Evolutionary conservation across 148 eudicot species (phyloP).

Genomic region (Limonium bicolor): DNA sequence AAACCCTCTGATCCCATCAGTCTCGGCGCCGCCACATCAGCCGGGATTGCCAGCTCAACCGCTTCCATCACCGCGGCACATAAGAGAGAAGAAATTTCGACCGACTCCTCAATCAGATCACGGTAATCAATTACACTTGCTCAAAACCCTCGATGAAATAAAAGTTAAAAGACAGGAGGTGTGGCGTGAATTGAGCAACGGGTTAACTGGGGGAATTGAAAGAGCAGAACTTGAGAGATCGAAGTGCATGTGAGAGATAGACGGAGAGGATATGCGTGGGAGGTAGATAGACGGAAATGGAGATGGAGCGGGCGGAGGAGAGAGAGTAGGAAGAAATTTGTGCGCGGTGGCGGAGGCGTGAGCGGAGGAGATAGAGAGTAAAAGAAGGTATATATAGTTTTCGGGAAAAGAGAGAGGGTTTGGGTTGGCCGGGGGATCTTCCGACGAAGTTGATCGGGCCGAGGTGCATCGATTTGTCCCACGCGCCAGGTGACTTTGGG

Average conservation of each 20-base stretch:
- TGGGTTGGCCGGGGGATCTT: slow-evolving; percentile 24
- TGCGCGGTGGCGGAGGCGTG: slow-evolving; percentile 29
- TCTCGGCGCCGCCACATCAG: slow-evolving; percentile 19
- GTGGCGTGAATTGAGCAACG: too few species aligned
- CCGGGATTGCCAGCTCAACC: slow-evolving; percentile 23
- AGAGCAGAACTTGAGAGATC: not conserved
- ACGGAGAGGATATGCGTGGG: not conserved
- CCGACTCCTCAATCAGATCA: not conserved
- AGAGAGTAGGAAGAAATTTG: slow-evolving; percentile 13
- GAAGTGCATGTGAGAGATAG: not conserved
- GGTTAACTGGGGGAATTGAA: not conserved
- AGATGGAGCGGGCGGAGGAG: slow-evolving; percentile 8
- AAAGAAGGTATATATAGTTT: slow-evolving; percentile 65
- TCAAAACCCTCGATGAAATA: too few species aligned
- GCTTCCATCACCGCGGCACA: slow-evolving; percentile 24
- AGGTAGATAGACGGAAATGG: slow-evolving; percentile 4
- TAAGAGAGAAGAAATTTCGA: not conserved
- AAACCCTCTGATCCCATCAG: slow-evolving; percentile 53
- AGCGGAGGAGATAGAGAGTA: slow-evolving; percentile 24
- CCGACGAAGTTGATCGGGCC: slow-evolving; percentile 20
- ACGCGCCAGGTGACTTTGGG: slow-evolving; percentile 8
- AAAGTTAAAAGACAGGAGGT: not conserved
- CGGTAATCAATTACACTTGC: not conserved
- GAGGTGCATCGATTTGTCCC: too few species aligned
- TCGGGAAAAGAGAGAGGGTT: slow-evolving; percentile 53